phyloP scores from a whole-genome alignment of 495 filamentous ascomycete genomes.

The Penicillium coffeae region DNA sequence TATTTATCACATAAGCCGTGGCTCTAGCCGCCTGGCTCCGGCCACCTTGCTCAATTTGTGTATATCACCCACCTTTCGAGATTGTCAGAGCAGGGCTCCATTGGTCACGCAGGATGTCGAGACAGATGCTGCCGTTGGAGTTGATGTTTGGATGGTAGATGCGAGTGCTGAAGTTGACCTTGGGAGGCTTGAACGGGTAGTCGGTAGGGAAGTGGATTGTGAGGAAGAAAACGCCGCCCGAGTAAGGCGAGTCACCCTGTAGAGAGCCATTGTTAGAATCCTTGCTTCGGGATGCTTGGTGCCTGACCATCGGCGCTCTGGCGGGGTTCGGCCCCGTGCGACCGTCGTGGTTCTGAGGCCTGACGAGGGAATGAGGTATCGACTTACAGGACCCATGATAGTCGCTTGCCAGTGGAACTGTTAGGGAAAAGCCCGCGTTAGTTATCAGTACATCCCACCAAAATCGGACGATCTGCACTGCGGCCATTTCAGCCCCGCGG shows the following conservation, averaged over 20 bases:
- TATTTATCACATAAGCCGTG: too few relatives aligned
- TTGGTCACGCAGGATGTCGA: slow-evolving; percentile 97
- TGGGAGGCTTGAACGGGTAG: slow-evolving; percentile 99
- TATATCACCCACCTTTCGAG: slow-evolving; percentile 81
- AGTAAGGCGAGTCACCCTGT: slow-evolving; percentile 91
- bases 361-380: slow-evolving; percentile 1
- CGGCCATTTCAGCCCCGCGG: slow-evolving; percentile 20
- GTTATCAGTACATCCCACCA: slow-evolving; percentile 11
- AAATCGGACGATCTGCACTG: slow-evolving; percentile 7
- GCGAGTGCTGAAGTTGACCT: slow-evolving; percentile 99
- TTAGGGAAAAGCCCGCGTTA: slow-evolving; percentile 17
- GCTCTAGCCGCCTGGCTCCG: too few relatives aligned
- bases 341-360: neutral
- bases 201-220: slow-evolving; percentile 98
- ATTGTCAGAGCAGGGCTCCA: slow-evolving; percentile 99
- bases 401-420: slow-evolving; percentile 99
- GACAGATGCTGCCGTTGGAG: slow-evolving; percentile 97
- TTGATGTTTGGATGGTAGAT: slow-evolving; percentile 99
- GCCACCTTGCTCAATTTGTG: too few relatives aligned
- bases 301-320: neutral
- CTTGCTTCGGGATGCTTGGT: slow-evolving; percentile 10
- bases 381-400: slow-evolving; percentile 98
- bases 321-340: neutral
- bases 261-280: slow-evolving; percentile 15
- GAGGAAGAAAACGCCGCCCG: slow-evolving; percentile 96